These are phyloP conservation scores for Cubamyces lactineus DNA, from an alignment of 768 basidiomycete species.

Conservation along the genomic window DNA sequence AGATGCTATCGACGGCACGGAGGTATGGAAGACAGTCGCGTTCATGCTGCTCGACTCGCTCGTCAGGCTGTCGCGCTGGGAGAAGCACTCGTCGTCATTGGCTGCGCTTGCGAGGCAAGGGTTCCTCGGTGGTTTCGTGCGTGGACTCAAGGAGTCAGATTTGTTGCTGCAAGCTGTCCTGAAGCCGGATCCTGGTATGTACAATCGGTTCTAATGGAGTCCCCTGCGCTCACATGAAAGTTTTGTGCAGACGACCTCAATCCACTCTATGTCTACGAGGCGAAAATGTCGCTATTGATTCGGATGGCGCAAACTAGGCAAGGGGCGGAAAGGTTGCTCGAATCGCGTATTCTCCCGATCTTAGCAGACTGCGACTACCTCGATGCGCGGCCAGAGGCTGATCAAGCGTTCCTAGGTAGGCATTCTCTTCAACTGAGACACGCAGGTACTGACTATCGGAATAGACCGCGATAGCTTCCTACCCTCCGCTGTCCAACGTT, in stretches of 20 bases:
- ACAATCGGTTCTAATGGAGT: background rate
- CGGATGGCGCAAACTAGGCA: constrained; percentile 80
- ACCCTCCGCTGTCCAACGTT: constrained; percentile 83
- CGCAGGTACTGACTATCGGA: background rate
- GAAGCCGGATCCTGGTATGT: constrained; percentile 86
- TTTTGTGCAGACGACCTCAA: constrained; percentile 75
- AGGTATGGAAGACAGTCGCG: constrained; percentile 96
- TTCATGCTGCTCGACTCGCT: constrained; percentile 89
- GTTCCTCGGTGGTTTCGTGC: constrained; percentile 78
- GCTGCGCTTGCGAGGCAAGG: constrained; percentile 70
- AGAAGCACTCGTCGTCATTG: constrained; percentile 68
- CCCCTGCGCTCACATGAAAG: background rate
- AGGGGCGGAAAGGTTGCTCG: constrained; percentile 85
- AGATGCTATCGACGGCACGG: constrained; percentile 94
- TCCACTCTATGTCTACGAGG: constrained; percentile 90
- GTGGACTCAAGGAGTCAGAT: constrained; percentile 84
- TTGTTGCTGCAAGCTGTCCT: constrained; percentile 71
- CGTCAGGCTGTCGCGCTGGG: constrained; percentile 67
- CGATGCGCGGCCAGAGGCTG: constrained; percentile 81
- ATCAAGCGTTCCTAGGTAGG: constrained; percentile 81
- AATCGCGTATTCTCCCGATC: constrained; percentile 71
- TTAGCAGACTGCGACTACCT: constrained; percentile 87
- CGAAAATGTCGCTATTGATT: constrained; percentile 89
- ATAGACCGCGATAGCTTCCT: constrained; percentile 86
- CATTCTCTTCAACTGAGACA: background rate